Percentiles rank a stretch among this genome's conserved stretches.
phyloP scores from a whole-genome alignment of 306 rosid genomes.

The Bauhinia variegata region DNA sequence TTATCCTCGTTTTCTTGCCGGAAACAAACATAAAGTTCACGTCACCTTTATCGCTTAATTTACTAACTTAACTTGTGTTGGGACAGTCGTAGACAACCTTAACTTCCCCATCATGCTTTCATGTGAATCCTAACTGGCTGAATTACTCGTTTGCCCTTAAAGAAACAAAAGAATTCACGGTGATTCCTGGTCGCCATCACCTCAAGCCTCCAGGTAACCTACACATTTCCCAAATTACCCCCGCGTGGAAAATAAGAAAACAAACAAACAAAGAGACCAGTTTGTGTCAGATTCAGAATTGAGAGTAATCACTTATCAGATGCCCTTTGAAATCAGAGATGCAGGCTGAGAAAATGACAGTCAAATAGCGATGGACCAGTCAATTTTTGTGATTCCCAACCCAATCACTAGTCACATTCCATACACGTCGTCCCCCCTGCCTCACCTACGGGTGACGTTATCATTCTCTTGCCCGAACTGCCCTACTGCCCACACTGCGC shows the following conservation, averaged over 20 bases:
- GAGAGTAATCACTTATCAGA: neutral
- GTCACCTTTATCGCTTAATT: slow-evolving; percentile 20
- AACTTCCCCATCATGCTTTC: slow-evolving; percentile 25
- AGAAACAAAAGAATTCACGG: neutral
- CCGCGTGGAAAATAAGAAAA: neutral
- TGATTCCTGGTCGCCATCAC: no score
- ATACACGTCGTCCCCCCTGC: slow-evolving; percentile 19
- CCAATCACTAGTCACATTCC: neutral
- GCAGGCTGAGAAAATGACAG: slow-evolving; percentile 21
- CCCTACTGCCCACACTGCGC: slow-evolving; percentile 43
- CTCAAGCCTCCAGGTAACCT: neutral
- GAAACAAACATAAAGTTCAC: slow-evolving; percentile 15
- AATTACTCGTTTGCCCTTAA: neutral
- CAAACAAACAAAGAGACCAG: slow-evolving; percentile 19
- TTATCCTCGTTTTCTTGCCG: slow-evolving; percentile 3
- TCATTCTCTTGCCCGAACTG: slow-evolving; percentile 45
- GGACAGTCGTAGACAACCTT: slow-evolving; percentile 64
- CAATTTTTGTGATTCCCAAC: slow-evolving; percentile 31
- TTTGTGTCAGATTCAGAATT: slow-evolving; percentile 14
- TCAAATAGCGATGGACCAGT: slow-evolving; percentile 37
- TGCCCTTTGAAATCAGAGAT: neutral
- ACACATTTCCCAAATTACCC: slow-evolving; percentile 6
- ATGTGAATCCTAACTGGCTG: neutral
- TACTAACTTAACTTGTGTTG: slow-evolving; percentile 37
- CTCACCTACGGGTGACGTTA: slow-evolving; percentile 42